Conservation (phyloP, 805 yeast genomes). For the Sugiyamaella smithiae region DNA sequence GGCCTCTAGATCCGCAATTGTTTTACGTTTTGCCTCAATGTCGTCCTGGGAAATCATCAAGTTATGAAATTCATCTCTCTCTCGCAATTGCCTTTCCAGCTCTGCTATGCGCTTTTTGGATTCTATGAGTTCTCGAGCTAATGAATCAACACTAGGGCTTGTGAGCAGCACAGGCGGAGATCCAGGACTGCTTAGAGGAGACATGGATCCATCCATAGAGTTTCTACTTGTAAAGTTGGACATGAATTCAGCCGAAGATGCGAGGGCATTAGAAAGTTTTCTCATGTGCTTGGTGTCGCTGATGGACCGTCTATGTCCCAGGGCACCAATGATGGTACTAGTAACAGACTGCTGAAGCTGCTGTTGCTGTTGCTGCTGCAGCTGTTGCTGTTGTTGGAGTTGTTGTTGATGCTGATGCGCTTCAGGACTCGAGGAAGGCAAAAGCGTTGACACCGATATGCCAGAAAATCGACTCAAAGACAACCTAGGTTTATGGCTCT, state of each 20-base stretch:
- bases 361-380: too few relatives aligned
- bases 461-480: conserved; percentile 1
- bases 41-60: conserved; percentile 17
- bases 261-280: conserved; percentile 1
- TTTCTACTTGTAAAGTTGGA: conserved; percentile 2
- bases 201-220: neutral
- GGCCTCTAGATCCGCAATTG: conserved; percentile 39
- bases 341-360: conserved; percentile 1
- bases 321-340: neutral
- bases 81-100: conserved; percentile 25
- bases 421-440: neutral
- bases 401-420: too few relatives aligned
- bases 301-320: conserved; percentile 7
- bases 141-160: conserved; percentile 6
- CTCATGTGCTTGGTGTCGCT: conserved; percentile 7
- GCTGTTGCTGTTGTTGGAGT: too few relatives aligned
- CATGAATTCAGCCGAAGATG: conserved; percentile 1
- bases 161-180: conserved; percentile 4
- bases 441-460: neutral
- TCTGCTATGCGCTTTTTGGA: conserved; percentile 30
- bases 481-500: neutral
- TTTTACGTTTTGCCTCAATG: conserved; percentile 29
- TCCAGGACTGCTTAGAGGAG: neutral
- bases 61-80: conserved; percentile 14
- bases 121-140: conserved; percentile 26